These are phyloP conservation scores for Rhizoctonia solani DNA, from an alignment of 1,284 basidiomycete species.

Conservation along the genomic window DNA sequence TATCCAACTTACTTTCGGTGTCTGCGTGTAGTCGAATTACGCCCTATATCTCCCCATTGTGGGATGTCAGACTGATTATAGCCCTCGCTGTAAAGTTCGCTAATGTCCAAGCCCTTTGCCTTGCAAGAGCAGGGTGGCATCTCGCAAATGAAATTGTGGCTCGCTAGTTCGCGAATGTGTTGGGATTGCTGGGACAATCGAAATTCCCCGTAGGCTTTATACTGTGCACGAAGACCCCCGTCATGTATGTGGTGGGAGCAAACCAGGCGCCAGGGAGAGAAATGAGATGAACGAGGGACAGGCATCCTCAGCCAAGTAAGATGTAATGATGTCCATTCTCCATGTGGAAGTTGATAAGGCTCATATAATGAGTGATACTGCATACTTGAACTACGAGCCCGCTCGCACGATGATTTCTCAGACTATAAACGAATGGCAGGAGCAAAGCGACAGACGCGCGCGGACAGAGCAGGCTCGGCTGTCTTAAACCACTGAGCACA, in stretches of 20 bases:
- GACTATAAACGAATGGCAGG: slow-evolving; percentile 31
- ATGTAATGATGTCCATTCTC: slow-evolving; percentile 26
- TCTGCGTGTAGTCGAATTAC: slow-evolving; percentile 4
- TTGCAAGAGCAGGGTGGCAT: slow-evolving; percentile 24
- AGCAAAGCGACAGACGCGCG: slow-evolving; percentile 12
- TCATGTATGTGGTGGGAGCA: slow-evolving; percentile 32
- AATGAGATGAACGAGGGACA: slow-evolving; percentile 6
- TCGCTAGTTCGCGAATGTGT: slow-evolving; percentile 17
- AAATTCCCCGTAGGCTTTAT: slow-evolving; percentile 29
- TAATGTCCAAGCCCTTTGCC: background rate
- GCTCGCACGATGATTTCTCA: slow-evolving; percentile 6
- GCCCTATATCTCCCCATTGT: slow-evolving; percentile 30
- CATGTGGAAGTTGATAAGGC: slow-evolving; percentile 28
- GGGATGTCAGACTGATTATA: slow-evolving; percentile 6
- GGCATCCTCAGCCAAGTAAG: slow-evolving; percentile 23
- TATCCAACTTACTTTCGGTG: slow-evolving; percentile 23
- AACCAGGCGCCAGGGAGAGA: slow-evolving; percentile 22
- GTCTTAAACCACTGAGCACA: slow-evolving; percentile 30
- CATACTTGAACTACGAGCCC: slow-evolving; percentile 23
- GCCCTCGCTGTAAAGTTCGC: background rate
- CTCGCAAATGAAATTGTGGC: slow-evolving; percentile 8
- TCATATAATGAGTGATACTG: slow-evolving; percentile 34
- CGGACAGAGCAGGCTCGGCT: background rate
- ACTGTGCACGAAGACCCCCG: slow-evolving; percentile 26
- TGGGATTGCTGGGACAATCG: slow-evolving; percentile 16